Conservation (phyloP, 2,329 filamentous ascomycete genomes). For the Aspergillus texensis region DNA sequence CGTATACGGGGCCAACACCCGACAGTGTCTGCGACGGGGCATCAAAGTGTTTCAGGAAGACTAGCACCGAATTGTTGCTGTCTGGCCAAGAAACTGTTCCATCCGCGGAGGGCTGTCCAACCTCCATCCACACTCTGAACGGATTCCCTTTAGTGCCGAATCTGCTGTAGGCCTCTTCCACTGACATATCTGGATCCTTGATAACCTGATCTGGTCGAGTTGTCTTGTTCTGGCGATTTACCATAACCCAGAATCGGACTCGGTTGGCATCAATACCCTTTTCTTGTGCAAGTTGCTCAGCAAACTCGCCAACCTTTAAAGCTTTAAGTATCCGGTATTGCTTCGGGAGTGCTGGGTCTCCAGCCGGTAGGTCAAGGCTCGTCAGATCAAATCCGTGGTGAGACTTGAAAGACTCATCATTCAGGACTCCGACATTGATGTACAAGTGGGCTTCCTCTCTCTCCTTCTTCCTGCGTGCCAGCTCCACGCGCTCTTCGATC, state of each 20-base stretch:
- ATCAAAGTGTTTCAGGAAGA: conserved; percentile 94
- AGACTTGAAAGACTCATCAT: conserved; percentile 75
- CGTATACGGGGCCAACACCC: conserved; percentile 82
- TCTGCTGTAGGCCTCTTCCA: conserved; percentile 73
- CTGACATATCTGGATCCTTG: conserved; percentile 72
- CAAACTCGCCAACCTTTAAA: conserved; percentile 77
- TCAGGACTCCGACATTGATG: conserved; percentile 80
- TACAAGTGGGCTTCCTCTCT: conserved; percentile 94
- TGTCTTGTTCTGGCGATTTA: conserved; percentile 97
- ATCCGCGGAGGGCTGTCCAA: conserved; percentile 68
- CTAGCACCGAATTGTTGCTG: conserved; percentile 64
- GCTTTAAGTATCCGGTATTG: conserved; percentile 72
- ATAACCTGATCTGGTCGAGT: conserved; percentile 87
- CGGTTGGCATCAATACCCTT: conserved; percentile 67
- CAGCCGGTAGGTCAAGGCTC: conserved; percentile 62
- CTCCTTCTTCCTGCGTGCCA: conserved; percentile 80
- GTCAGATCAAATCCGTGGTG: conserved; percentile 86
- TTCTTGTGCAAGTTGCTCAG: conserved; percentile 70
- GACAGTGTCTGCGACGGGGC: conserved; percentile 71
- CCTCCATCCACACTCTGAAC: conserved; percentile 86
- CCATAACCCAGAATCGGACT: conserved; percentile 92
- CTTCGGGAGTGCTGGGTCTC: conserved; percentile 71
- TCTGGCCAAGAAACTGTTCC: conserved; percentile 71
- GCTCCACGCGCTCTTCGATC: conserved; percentile 76
- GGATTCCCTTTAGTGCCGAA: conserved; percentile 68